Evolutionary conservation across 202 grass and related monocot species (phyloP), one percentile per base, ranked within the genome.

Genomic region (Digitaria exilis): DNA sequence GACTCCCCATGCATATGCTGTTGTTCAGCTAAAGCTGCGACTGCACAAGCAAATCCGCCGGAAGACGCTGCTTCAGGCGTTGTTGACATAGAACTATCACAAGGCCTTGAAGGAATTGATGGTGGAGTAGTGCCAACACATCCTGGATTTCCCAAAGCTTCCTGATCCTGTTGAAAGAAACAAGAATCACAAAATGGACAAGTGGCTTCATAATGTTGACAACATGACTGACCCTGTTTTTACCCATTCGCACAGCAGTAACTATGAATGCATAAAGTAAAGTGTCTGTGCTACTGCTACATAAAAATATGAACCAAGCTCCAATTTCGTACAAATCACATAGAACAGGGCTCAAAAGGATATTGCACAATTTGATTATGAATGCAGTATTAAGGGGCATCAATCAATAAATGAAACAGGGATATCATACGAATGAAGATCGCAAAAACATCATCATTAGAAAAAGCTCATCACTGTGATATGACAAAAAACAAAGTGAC

Each of bases 1-100:
- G 88, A 19, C 24, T 90, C 91, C 18, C 69, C 83, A 64, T 87
- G 66, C 83, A 76, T 82, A 48, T 95, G 87, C 43, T 93, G 92
- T 69, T 87, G 89, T 62, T 98, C 93, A 1, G 96, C 96, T 70
- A 98, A 86, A 67, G 87, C 91, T 52, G 96, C 96, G 5, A 95
- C 93, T 45, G 91, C 92, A 48, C 77, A 85, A 74, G 89, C 93
- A 80, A 98, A 87, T 41, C 93, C 96, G 69, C 83, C 51, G 1
- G 92, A 78, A 51, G 90, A 78, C 66, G 84, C 65, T 89, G 69
- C 29, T 82, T 89, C 81, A 21, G 65, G 29, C 3, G 62, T 50
- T 48, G 39, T 45, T 7, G 71, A 30, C 52, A 16, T 50, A 12
- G 80, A 37, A 13, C 54, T 61, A 65, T 78, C 73, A 72, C 54